Conservation (phyloP, 805 yeast genomes). For the Metschnikowia sp. region DNA sequence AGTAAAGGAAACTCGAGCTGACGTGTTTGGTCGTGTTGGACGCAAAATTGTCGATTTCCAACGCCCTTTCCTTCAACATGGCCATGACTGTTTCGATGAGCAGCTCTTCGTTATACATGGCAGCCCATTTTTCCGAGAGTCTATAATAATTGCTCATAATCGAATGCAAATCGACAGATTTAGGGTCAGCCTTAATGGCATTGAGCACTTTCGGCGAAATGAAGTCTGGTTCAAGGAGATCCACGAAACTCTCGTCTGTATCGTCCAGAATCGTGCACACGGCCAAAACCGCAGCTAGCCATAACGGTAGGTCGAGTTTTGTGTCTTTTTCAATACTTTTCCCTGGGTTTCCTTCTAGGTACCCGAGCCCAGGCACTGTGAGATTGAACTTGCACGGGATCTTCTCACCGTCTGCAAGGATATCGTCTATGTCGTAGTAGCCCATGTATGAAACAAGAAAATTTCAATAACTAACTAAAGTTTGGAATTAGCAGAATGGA, state of each 20-base stretch:
- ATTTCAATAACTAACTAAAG: too few relatives aligned
- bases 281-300: slow-evolving; percentile 84
- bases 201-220: slow-evolving; percentile 64
- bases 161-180: slow-evolving; percentile 61
- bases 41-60: slow-evolving; percentile 71
- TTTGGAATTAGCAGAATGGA: too few relatives aligned
- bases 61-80: slow-evolving; percentile 63
- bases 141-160: slow-evolving; percentile 65
- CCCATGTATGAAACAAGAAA: slow-evolving; percentile 10
- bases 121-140: slow-evolving; percentile 74
- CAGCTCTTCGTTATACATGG: slow-evolving; percentile 63
- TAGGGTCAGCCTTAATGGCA: slow-evolving; percentile 75
- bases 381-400: slow-evolving; percentile 78
- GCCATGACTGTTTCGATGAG: slow-evolving; percentile 48
- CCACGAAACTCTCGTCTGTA: slow-evolving; percentile 53
- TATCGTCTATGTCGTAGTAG: slow-evolving; percentile 77
- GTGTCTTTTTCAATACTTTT: slow-evolving; percentile 55
- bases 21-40: slow-evolving; percentile 48
- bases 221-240: slow-evolving; percentile 68
- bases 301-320: slow-evolving; percentile 75
- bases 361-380: slow-evolving; percentile 84
- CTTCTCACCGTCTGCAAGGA: slow-evolving; percentile 65
- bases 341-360: slow-evolving; percentile 75
- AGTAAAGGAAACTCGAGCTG: slow-evolving; percentile 51
- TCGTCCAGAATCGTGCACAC: slow-evolving; percentile 32